A percentile compares a stretch with the other conserved stretches of the same genome.
These are phyloP conservation scores for Hypoxylon sp. DNA, from an alignment of 2,329 filamentous ascomycete genomes.

Conservation along the genomic window DNA sequence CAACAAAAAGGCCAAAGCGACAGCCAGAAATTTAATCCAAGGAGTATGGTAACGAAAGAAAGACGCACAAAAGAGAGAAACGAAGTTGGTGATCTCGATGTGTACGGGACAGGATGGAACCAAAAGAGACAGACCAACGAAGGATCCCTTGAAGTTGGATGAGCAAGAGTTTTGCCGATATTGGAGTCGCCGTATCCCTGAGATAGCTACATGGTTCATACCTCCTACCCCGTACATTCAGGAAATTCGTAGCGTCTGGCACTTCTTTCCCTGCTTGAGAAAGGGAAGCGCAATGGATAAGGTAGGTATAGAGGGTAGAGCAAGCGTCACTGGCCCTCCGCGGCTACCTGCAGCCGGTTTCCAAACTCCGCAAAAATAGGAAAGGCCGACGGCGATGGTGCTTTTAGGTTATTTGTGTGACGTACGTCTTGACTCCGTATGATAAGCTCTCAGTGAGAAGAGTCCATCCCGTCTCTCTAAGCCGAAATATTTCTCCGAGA, in stretches of 20 bases:
- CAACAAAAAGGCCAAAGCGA: constrained; percentile 24
- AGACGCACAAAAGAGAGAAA: constrained; percentile 39
- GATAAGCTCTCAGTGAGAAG: background rate
- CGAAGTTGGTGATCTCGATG: constrained; percentile 30
- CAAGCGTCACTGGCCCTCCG: background rate
- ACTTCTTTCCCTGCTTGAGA: background rate
- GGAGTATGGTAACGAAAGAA: constrained; percentile 34
- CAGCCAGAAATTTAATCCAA: constrained; percentile 36
- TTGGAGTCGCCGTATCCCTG: background rate
- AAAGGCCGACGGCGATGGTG: constrained; percentile 17
- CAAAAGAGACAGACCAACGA: background rate
- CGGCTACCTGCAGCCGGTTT: constrained; percentile 23
- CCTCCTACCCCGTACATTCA: background rate
- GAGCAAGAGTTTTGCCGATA: background rate
- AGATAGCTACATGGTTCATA: background rate
- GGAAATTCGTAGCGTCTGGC: background rate
- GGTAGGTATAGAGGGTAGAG: background rate
- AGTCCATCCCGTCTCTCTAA: background rate
- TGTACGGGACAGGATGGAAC: constrained; percentile 3
- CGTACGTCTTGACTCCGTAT: constrained; percentile 3
- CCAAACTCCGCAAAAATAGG: constrained; percentile 13
- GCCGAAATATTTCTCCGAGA: background rate
- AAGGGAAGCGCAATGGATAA: background rate
- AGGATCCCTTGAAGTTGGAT: background rate
- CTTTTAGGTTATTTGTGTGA: constrained; percentile 12